A percentile compares a stretch with the other conserved stretches of the same genome.
Evolutionary conservation across 345 rosid genomes (phyloP).

Genomic region (Garcia nutans): DNA sequence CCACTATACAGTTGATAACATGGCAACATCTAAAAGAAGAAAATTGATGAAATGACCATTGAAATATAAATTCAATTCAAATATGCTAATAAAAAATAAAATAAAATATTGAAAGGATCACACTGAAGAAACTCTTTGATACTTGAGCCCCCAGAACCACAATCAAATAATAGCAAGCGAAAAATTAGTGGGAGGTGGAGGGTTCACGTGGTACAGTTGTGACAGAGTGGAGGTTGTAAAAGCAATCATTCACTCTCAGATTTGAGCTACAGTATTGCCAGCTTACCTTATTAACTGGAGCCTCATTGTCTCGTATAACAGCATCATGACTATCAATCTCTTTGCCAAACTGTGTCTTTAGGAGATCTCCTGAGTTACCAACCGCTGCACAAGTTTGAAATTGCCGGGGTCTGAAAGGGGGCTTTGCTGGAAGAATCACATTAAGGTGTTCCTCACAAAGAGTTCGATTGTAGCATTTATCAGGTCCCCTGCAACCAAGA

Average conservation of each 20-base stretch:
- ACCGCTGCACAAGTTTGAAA: constrained; percentile 86
- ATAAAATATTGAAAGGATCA: neutral
- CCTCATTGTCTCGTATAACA: constrained; percentile 92
- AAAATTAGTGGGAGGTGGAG: neutral
- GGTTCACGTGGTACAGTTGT: neutral
- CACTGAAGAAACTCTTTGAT: neutral
- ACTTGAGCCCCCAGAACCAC: neutral
- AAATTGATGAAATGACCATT: neutral
- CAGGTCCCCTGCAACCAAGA: constrained; percentile 61
- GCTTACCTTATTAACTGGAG: constrained; percentile 84
- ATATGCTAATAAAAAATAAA: neutral
- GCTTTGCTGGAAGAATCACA: constrained; percentile 74
- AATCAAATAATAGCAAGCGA: neutral
- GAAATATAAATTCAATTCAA: neutral
- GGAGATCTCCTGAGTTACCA: constrained; percentile 93
- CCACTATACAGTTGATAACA: constrained; percentile 3
- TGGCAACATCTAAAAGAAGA: neutral
- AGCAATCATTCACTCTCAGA: neutral
- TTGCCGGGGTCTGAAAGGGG: constrained; percentile 84
- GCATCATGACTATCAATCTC: constrained; percentile 95
- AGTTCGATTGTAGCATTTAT: constrained; percentile 74
- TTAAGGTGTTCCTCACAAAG: constrained; percentile 90
- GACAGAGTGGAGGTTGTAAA: neutral
- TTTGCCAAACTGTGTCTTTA: constrained; percentile 77
- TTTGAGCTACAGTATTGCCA: neutral